Evolutionary conservation across 2,329 filamentous ascomycete species (phyloP), one percentile per base, ranked within the genome.

Genomic region (Pseudocercospora fijiensis): DNA sequence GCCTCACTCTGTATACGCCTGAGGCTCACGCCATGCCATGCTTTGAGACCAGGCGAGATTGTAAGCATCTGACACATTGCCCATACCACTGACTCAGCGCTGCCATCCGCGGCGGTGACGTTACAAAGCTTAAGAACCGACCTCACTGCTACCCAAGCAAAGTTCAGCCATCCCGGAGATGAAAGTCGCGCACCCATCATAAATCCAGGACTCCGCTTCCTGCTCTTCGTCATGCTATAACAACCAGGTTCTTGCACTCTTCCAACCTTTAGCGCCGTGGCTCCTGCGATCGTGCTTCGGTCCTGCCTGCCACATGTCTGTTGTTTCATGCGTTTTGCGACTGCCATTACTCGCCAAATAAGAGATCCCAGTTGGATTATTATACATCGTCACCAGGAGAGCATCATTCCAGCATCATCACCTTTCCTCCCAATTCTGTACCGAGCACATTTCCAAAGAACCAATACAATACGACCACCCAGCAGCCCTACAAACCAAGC

Each of bases 151-250:
- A 10, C 26, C 20, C n/a, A n/a, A n/a, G 53, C 4, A 20, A 56
- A 56, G 53, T 56, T 56, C 53, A 28, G 53, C 53, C 53, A 56
- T 56, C 53, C 53, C 53, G 53, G 53, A 37, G 28, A 56, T 56
- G 30, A 56, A 37, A 27, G 24, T 13, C 51, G 13, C 24, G 27
- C 49, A 8, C 20, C 16, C 16, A 27, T 26, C 51, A 33, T 55
- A 55, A 28, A 33, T 52, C 24, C 24, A 52, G 49, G 49, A 26
- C 24, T 52, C 49, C 49, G 49, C 28, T 56, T 24, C 28, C 30
- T 41, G 37, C n/a, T 56, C 20, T 24, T 56, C 30, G 53, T 30
- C 24, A 56, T 33, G 53, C 53, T 22, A 56, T 22, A 56, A 41
- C 53, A 56, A 41, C 53, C 53, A 56, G 53, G 53, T 56, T 56